Base-by-base conservation (phyloP, 202 grass and related monocot species). In the Setaria viridis region DNA sequence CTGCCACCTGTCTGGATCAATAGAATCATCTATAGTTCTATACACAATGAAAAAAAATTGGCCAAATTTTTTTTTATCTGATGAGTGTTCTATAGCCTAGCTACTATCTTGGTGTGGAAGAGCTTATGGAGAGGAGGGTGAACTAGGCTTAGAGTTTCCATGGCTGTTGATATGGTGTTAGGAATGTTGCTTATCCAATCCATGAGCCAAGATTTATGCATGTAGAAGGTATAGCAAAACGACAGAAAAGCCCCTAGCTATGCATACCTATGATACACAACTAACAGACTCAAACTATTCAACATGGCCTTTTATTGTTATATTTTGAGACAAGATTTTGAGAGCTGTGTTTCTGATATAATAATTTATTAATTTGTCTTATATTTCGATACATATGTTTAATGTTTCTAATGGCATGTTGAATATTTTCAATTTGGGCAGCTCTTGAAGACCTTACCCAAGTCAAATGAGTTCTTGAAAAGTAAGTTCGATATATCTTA, bases 361-460 rank as follows among this genome's bases (percentile, higher is more conserved):
- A 42, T 74, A 33, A 62, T 70, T 39, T 29, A 25, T 90, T 67
- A 33, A 62, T 63, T 30, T 29, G 35, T 90, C 58, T 75, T 82
- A 53, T 67, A 25, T 87, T 80, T 80, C 39, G 11, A n/a, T 49
- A 9, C 32, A 7, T 69, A 64, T 81, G 54, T 56, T 84, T 77
- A 63, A n/a, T 76, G 35, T 80, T 33, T 71, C 54, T 78, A 19
- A 50, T 72, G 62, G 72, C 55, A 25, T 78, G 66, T 25, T 72
- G 32, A 78, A 21, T 83, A 73, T 50, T 72, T 85, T 84, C 67
- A 83, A 88, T 80, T 85, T 91, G 45, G 19, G 56, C 89, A 98
- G 95, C 78, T 98, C 30, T 82, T 95, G 78, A 95, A 95, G 74
- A 94, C 95, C 49, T 82, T 98, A 68, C 89, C 89, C 13, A 95